Evolutionary conservation across 768 basidiomycete genomes (phyloP), one percentile per base, ranked within the genome.

Genomic region (Naganishia vishniacii): DNA sequence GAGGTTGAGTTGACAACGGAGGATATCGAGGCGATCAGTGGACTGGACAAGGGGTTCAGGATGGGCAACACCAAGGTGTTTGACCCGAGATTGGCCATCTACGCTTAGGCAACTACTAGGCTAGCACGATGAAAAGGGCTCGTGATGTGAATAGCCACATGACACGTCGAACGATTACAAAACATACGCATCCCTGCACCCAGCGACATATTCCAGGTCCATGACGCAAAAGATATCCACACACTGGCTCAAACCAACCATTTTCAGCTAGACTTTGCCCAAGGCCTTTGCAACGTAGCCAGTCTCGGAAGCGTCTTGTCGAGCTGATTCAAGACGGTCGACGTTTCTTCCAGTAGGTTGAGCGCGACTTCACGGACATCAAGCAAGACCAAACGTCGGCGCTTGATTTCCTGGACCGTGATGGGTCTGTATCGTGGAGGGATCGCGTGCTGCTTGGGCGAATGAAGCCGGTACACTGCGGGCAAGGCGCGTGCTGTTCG

Each of bases 11-110:
- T 91, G 47, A 76, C 81, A 7, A 79, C 81, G n/a, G 79, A 80
- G 1, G 86, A 89, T 63, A 75, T 88, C 26, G 78, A 82, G 49
- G 69, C 68, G 18, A 84, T 91, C 70, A 83, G 80, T 67, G 73
- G 76, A 3, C 78, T 91, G 73, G 86, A 90, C 78, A 78, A 78
- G 51, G 81, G 84, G 71, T 74, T 84, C 69, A 82, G 87, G 76
- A 86, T 78, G 72, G 88, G 88, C 76, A 79, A 89, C 75, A 88
- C 88, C 8, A 82, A 75, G 40, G 83, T 83, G 23, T 85, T 88
- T 42, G 85, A 88, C 68, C 78, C 82, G 60, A 81, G 84, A 37
- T 71, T 88, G 63, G 82, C 79, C 7, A 87, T 89, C 69, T 89
- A 88, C 73, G 87, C 86, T 29, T 89, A 78, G 56, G 29, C 40